Evolutionary conservation across 164 flowering plant species (phyloP).

Genomic region (Umbellularia californica): DNA sequence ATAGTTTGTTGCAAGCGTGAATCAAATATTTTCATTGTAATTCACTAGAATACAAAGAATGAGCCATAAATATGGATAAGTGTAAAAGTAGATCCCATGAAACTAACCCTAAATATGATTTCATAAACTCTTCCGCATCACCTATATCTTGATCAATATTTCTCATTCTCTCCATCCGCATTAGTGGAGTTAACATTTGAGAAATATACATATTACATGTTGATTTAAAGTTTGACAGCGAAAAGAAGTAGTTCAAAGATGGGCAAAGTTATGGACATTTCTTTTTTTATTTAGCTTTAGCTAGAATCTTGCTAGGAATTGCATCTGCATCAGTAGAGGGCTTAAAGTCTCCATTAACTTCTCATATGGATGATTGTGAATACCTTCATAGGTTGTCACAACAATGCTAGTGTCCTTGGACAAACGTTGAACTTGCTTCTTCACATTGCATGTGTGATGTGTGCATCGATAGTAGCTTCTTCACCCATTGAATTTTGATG

Average conservation of each 20-base stretch:
- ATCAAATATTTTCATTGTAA: too few species aligned
- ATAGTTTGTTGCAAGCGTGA: too few species aligned
- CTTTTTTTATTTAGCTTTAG: too few species aligned
- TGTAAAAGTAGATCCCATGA: too few species aligned
- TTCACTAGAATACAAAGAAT: too few species aligned
- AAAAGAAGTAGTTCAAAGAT: not conserved
- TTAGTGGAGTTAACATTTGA: not conserved
- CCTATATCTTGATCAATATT: not conserved
- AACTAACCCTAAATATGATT: not conserved
- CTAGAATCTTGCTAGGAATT: slow-evolving; percentile 66
- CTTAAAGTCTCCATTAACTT: slow-evolving; percentile 73
- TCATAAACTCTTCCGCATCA: not conserved
- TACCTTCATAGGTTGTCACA: slow-evolving; percentile 89
- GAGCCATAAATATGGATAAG: too few species aligned
- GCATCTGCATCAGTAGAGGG: slow-evolving; percentile 83
- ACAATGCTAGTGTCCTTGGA: slow-evolving; percentile 79
- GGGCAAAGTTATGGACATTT: too few species aligned
- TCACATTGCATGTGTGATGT: slow-evolving; percentile 85
- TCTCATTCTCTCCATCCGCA: not conserved
- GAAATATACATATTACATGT: not conserved
- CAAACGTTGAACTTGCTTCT: slow-evolving; percentile 84
- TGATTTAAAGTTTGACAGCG: not conserved
- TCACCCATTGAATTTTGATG: not conserved
- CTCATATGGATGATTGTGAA: slow-evolving; percentile 87
- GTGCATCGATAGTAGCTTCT: slow-evolving; percentile 96